Conservation (phyloP, 768 basidiomycete genomes). For the Mycena pura region DNA sequence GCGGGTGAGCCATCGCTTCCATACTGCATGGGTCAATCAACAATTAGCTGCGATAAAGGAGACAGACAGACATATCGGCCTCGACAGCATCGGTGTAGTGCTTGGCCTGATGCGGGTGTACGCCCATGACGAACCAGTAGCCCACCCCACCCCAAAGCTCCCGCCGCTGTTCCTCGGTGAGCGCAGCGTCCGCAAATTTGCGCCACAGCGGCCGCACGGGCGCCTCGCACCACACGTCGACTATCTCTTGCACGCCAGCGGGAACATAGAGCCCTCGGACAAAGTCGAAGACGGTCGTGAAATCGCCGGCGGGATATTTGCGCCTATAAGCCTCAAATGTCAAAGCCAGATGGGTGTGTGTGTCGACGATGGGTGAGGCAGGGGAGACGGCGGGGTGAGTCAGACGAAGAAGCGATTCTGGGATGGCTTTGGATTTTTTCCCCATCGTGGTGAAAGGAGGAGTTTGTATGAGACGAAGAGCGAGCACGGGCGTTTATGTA, state of each 20-base stretch:
- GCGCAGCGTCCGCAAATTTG: slow-evolving; percentile 74
- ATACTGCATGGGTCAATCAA: slow-evolving; percentile 47
- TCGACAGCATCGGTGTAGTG: slow-evolving; percentile 73
- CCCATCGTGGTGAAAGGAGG: too few relatives aligned
- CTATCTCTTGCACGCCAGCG: slow-evolving; percentile 65
- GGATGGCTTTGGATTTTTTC: too few relatives aligned
- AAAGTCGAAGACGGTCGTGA: slow-evolving; percentile 66
- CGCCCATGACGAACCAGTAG: slow-evolving; percentile 87
- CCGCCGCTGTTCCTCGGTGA: slow-evolving; percentile 52
- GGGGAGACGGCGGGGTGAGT: slow-evolving; percentile 38
- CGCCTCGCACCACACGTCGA: slow-evolving; percentile 91
- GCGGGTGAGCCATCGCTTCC: slow-evolving; percentile 78
- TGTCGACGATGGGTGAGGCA: slow-evolving; percentile 73
- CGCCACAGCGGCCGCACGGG: slow-evolving; percentile 68
- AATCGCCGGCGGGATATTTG: slow-evolving; percentile 64
- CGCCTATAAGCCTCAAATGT: slow-evolving; percentile 70
- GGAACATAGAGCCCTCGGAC: slow-evolving; percentile 65
- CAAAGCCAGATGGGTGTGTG: slow-evolving; percentile 80
- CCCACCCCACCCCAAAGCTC: slow-evolving; percentile 69
- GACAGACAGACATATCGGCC: slow-evolving; percentile 59
- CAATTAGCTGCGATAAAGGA: neutral
- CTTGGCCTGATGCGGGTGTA: slow-evolving; percentile 66
- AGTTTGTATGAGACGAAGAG: too few relatives aligned
- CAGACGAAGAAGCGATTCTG: slow-evolving; percentile 42
- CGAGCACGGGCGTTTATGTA: too few relatives aligned